phyloP scores from a whole-genome alignment of 768 basidiomycete genomes.

The Boletus subparvulus region DNA sequence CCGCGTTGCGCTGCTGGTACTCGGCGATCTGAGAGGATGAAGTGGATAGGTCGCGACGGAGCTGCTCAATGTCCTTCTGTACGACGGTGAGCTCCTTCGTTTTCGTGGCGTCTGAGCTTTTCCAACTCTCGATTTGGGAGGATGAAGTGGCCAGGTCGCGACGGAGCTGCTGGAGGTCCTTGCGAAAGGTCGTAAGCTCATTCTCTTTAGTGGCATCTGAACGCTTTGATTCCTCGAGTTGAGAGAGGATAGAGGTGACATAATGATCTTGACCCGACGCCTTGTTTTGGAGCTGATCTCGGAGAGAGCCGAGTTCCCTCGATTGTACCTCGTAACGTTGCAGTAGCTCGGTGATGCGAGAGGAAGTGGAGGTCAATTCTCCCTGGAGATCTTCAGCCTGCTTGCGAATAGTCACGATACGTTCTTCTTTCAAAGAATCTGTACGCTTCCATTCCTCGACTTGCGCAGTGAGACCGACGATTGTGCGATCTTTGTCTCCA shows the following conservation, averaged over 20 bases:
- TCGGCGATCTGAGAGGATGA: not conserved
- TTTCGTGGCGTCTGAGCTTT: too few species aligned
- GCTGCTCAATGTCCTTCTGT: too few species aligned
- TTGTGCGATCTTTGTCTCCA: not conserved
- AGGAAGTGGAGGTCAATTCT: not conserved
- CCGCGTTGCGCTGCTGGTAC: not conserved
- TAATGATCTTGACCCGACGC: not conserved
- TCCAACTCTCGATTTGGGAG: not conserved
- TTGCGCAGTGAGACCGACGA: not conserved
- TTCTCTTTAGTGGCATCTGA: not conserved
- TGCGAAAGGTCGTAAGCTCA: not conserved
- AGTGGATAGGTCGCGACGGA: too few species aligned
- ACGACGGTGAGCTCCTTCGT: too few species aligned
- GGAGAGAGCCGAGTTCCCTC: not conserved
- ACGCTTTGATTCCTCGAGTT: slow-evolving; percentile 1
- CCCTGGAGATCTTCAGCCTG: not conserved
- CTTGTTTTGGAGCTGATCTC: not conserved
- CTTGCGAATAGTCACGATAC: not conserved
- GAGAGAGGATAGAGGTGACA: not conserved
- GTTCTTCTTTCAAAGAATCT: not conserved
- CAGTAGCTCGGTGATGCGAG: not conserved
- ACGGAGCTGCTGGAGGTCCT: not conserved
- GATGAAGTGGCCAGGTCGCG: not conserved
- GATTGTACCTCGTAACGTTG: not conserved
- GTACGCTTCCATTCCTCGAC: not conserved